Base-by-base conservation (phyloP, 129 eudicot genomes). In the Kitagawia praeruptora region DNA sequence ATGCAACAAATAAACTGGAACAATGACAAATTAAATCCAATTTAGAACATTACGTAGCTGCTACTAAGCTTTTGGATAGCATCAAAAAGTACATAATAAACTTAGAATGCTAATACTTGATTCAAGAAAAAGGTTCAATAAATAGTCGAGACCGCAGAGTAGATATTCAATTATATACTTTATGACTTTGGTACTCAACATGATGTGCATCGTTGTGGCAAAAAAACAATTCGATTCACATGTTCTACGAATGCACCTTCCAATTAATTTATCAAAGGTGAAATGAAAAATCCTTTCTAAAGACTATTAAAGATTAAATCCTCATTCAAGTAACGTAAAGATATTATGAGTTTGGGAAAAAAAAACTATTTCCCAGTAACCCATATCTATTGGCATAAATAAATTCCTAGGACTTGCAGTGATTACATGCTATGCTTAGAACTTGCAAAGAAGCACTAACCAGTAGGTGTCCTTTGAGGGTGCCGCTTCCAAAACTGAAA, bases 401-500 rank as follows among this genome's bases (percentile, higher is more conserved):
- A 58, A 34, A 31, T 27, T 39, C 72, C 3, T 25, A 58, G 34
- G 34, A 58, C 23, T 66, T 66, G 72, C 40, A 31, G 41, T 66
- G 39, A 66, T 27, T 66, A 66, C 21, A 27, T 66, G n/a, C n/a
- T n/a, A n/a, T n/a, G 72, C 72, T 66, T 18, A 13, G 72, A 66
- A 69, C 66, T 64, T 31, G 51, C 18, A 70, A 73, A 73, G 69
- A 74, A 84, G 74, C 79, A 88, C 89, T 73, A 41, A 93, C 98
- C 97, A 92, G 81, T 44, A 95, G 78, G 85, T 95, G 96, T 63
- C 98, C 98, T 81, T 74, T 75, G 80, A 95, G 96, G 47, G 97
- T 95, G 56, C 98, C 98, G 46, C 97, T 90, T 76, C 91, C 97
- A 80, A 87, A 95, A 83, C 96, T 78, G 80, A 85, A 95, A 49